Evolutionary conservation across 768 basidiomycete genomes (phyloP).

Genomic region (Cyathus striatus): DNA sequence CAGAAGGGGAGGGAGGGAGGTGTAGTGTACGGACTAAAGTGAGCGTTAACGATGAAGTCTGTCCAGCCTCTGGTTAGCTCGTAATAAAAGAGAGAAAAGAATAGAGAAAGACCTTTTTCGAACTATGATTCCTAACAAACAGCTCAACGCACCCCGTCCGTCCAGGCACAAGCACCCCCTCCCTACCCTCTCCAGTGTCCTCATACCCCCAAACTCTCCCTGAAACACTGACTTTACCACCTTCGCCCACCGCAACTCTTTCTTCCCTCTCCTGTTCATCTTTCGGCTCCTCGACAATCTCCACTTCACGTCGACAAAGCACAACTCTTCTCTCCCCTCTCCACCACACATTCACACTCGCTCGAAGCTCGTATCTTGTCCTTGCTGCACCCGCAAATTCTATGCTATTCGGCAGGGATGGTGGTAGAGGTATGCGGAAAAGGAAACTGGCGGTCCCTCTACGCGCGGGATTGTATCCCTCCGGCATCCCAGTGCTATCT

Average conservation of each 20-base stretch:
- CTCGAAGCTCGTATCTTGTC: conserved; percentile 69
- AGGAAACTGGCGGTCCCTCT: conserved; percentile 75
- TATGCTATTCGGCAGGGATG: conserved; percentile 64
- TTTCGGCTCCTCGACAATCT: conserved; percentile 47
- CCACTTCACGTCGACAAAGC: conserved; percentile 52
- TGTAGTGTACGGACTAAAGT: no score
- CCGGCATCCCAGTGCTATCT: conserved; percentile 57
- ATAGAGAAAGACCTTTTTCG: conserved; percentile 55
- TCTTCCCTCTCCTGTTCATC: conserved; percentile 44
- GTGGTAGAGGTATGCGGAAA: conserved; percentile 70
- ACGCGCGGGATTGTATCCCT: conserved; percentile 66
- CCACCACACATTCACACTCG: conserved; percentile 70
- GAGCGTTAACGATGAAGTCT: no score
- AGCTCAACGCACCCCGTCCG: conserved; percentile 69
- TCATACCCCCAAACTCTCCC: conserved; percentile 60
- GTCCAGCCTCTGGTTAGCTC: no score
- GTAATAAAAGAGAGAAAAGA: conserved; percentile 2
- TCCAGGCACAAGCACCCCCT: conserved; percentile 61
- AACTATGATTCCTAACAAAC: conserved; percentile 78
- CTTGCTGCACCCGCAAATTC: conserved; percentile 65
- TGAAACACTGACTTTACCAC: conserved; percentile 76
- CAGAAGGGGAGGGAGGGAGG: no score
- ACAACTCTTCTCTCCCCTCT: conserved; percentile 70
- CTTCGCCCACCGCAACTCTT: conserved; percentile 68
- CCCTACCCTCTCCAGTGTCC: no score